phyloP scores from a whole-genome alignment of 805 yeast species.

The Tetrapisispora arboricola region DNA sequence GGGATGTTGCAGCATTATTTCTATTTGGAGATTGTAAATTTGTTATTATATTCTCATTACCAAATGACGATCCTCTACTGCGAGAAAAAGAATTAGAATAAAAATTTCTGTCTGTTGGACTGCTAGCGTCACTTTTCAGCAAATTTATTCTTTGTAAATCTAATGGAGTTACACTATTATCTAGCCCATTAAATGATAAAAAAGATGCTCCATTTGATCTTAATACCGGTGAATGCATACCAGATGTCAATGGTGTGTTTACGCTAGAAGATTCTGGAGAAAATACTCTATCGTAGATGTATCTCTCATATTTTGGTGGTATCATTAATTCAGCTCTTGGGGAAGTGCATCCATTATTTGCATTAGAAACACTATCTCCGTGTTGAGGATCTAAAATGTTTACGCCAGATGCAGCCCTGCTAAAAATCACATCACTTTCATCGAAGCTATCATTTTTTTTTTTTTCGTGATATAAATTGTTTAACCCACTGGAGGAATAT shows the following conservation, averaged over 20 bases:
- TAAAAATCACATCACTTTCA: conserved; percentile 33
- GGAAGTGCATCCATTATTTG: neutral
- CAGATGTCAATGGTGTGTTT: neutral
- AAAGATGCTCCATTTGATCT: neutral
- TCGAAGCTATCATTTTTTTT: conserved; percentile 62
- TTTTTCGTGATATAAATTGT: conserved; percentile 4
- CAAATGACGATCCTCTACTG: neutral
- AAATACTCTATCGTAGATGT: conserved; percentile 60
- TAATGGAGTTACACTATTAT: neutral
- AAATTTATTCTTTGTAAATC: conserved; percentile 1
- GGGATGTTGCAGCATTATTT: neutral
- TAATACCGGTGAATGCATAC: neutral
- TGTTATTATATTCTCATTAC: neutral
- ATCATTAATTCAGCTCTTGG: conserved; percentile 40
- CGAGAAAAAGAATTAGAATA: neutral
- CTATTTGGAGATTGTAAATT: neutral
- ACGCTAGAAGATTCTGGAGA: neutral
- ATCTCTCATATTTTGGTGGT: conserved; percentile 78
- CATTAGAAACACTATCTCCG: conserved; percentile 36
- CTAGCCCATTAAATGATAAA: neutral
- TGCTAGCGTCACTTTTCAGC: neutral
- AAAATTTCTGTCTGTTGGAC: neutral
- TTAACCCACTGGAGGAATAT: conserved; percentile 24
- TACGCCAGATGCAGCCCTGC: conserved; percentile 28
- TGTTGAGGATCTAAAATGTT: conserved; percentile 60